Conservation (phyloP, 2,329 filamentous ascomycete species). For the Fusarium nurragi region DNA sequence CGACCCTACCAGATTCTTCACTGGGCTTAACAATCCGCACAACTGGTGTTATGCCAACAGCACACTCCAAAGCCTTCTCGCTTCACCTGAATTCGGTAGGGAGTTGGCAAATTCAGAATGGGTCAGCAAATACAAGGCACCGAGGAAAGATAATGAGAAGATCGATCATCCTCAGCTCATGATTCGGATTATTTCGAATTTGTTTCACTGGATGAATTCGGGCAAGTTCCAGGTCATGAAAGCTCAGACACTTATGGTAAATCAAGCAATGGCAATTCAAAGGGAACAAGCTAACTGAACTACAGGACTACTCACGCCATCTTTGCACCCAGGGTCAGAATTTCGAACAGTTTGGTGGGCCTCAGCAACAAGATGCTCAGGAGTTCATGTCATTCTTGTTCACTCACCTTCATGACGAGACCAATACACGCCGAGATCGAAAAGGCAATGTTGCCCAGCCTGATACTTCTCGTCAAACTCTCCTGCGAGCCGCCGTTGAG, state of each 20-base stretch:
- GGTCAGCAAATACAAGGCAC: slow-evolving; percentile 72
- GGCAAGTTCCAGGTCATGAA: slow-evolving; percentile 62
- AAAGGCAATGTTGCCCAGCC: slow-evolving; percentile 47
- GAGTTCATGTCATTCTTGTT: slow-evolving; percentile 89
- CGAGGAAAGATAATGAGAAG: slow-evolving; percentile 69
- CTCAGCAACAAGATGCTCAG: slow-evolving; percentile 86
- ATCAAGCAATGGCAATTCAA: slow-evolving; percentile 37
- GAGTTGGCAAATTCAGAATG: slow-evolving; percentile 67
- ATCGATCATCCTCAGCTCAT: slow-evolving; percentile 66
- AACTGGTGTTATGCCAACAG: slow-evolving; percentile 94
- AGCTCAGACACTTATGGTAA: slow-evolving; percentile 66
- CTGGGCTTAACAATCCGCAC: slow-evolving; percentile 82
- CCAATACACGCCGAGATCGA: slow-evolving; percentile 69
- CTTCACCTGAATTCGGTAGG: slow-evolving; percentile 74
- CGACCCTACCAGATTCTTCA: slow-evolving; percentile 44
- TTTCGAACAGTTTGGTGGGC: slow-evolving; percentile 70
- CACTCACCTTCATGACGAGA: slow-evolving; percentile 84
- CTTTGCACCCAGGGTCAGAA: slow-evolving; percentile 47
- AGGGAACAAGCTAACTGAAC: slow-evolving; percentile 34
- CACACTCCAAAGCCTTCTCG: slow-evolving; percentile 84
- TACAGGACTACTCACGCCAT: slow-evolving; percentile 64
- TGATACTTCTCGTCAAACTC: slow-evolving; percentile 46
- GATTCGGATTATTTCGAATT: slow-evolving; percentile 66
- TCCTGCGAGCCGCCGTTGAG: slow-evolving; percentile 68
- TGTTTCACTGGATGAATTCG: slow-evolving; percentile 66